phyloP scores from a whole-genome alignment of 805 yeast species.

The Priceomyces medius region DNA sequence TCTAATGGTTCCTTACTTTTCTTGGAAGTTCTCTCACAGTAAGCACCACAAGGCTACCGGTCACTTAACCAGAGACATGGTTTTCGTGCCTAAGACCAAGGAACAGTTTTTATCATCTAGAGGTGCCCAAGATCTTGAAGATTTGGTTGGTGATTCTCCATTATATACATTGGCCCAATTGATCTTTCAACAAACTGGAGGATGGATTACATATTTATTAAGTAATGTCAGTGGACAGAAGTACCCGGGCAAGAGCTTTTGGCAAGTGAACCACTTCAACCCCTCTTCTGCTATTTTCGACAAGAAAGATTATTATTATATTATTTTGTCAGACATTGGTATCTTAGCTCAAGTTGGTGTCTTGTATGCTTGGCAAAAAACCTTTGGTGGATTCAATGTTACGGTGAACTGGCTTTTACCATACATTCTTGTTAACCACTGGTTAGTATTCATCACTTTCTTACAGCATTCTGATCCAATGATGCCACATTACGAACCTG shows the following conservation, averaged over 20 bases:
- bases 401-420: constrained; percentile 74
- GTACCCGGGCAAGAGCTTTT: constrained; percentile 45
- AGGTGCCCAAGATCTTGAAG: constrained; percentile 44
- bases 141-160: constrained; percentile 74
- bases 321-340: constrained; percentile 74
- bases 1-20: constrained; percentile 79
- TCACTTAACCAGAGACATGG: constrained; percentile 79
- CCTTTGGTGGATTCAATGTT: constrained; percentile 62
- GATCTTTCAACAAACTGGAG: constrained; percentile 70
- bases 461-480: constrained; percentile 80
- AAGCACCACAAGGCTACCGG: constrained; percentile 93
- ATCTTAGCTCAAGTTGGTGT: constrained; percentile 50
- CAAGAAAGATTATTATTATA: constrained; percentile 66
- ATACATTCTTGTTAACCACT: constrained; percentile 78
- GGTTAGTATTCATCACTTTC: constrained; percentile 85
- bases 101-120: constrained; percentile 48
- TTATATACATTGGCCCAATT: constrained; percentile 56
- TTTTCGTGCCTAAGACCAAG: constrained; percentile 71
- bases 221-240: constrained; percentile 77
- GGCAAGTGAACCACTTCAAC: constrained; percentile 63
- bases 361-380: constrained; percentile 58
- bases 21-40: constrained; percentile 82
- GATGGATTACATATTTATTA: constrained; percentile 67
- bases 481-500: constrained; percentile 75
- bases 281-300: constrained; percentile 77